Base-by-base conservation (phyloP, 495 filamentous ascomycete genomes). In the Trypethelium eluteriae region DNA sequence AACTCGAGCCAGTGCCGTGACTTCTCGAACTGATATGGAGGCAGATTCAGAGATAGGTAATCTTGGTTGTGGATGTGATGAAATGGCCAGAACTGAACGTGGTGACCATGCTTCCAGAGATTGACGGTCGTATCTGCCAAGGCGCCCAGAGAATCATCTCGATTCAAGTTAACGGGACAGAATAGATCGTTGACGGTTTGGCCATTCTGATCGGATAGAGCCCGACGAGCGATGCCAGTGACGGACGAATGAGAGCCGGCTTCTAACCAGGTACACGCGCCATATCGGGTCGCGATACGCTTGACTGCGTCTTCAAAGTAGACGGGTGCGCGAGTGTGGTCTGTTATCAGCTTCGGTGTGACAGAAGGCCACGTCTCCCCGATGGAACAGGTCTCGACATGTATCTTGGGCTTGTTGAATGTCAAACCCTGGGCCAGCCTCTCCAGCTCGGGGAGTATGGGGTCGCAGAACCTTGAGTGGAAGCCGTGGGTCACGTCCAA, bases 301-400 rank as follows among this genome's bases (percentile, higher is more conserved):
- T 79, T 72, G 0, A 85, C 69, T 0, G 83, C 82, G 9, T 82
- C 74, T 7, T 73, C 63, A 65, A 85, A 86, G 66, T 73, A 84
- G 0, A 86, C 84, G 0, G 84, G 80, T 1, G 79, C 70, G 4
- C 81, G 73, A 66, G 80, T 79, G 65, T 86, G 84, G 0, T 78
- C 69, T 0, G 78, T 71, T 0, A 82, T 74, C 65, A 79, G 79
- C 41, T 68, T 36, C 2, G 41, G 7, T 14, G 41, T 44, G 41
- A 44, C 41, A 44, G 41, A 7, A 44, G 41, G 41, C 41, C 41
- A 44, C 41, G 41, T 44, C 41, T 44, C 41, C 41, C 41, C 41
- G 14, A 7, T 14, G 14, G 41, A 44, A 14, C 41, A 44, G 41
- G 41, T 44, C 41, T 44, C 41, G 41, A 44, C 41, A 14, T 44